phyloP scores from a whole-genome alignment of 1,139 yeast genomes.

The Protomyces macrosporus region DNA sequence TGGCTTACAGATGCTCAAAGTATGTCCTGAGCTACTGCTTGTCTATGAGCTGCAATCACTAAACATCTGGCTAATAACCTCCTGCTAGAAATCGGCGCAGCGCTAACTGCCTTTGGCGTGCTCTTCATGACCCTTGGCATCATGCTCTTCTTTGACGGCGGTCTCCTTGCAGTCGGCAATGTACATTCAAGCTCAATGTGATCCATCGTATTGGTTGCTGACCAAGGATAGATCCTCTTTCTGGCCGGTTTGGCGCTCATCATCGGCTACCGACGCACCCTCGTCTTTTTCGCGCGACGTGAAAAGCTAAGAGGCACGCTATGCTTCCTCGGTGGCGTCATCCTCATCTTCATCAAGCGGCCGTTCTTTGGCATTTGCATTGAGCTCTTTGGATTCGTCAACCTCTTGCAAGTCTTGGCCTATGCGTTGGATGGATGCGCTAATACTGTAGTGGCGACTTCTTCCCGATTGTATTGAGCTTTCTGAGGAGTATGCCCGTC shows the following conservation, averaged over 20 bases:
- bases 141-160: slow-evolving; percentile 80
- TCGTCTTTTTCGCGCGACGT: slow-evolving; percentile 79
- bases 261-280: slow-evolving; percentile 81
- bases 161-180: slow-evolving; percentile 83
- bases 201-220: not conserved
- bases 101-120: slow-evolving; percentile 26
- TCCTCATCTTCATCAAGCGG: slow-evolving; percentile 66
- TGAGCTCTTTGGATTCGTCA: slow-evolving; percentile 81
- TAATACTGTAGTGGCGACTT: slow-evolving; percentile 47
- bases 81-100: slow-evolving; percentile 27
- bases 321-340: slow-evolving; percentile 68
- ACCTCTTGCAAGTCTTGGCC: slow-evolving; percentile 48
- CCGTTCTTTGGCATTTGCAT: slow-evolving; percentile 79
- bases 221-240: slow-evolving; percentile 48
- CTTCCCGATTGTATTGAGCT: slow-evolving; percentile 83
- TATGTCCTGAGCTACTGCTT: not conserved
- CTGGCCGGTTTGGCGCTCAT: slow-evolving; percentile 75
- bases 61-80: not conserved
- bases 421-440: not conserved
- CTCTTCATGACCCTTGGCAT: slow-evolving; percentile 72
- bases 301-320: slow-evolving; percentile 79
- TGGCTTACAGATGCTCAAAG: slow-evolving; percentile 30
- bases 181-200: slow-evolving; percentile 38
- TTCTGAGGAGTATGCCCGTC: slow-evolving; percentile 78
- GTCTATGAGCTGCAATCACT: not conserved